phyloP scores from a whole-genome alignment of 164 flowering plant genomes.

The Amborella trichopoda region DNA sequence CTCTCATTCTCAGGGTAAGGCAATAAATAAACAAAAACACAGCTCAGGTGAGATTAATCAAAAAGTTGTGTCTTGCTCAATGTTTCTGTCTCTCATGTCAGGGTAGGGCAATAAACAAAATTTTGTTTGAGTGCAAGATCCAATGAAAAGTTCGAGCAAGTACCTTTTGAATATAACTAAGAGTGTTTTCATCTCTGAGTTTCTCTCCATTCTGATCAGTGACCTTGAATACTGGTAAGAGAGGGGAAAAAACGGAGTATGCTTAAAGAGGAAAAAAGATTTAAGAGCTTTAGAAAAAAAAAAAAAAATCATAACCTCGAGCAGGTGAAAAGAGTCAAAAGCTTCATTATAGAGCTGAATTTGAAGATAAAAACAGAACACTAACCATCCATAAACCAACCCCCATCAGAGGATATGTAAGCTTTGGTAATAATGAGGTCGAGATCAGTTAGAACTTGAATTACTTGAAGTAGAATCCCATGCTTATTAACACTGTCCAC shows the following conservation, averaged over 20 bases:
- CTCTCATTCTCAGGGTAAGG: no score
- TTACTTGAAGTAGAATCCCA: slow-evolving; percentile 72
- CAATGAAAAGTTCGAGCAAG: neutral
- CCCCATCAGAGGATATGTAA: slow-evolving; percentile 83
- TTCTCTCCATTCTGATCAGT: slow-evolving; percentile 47
- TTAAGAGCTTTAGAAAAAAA: neutral
- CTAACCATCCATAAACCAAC: slow-evolving; percentile 97
- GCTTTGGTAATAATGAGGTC: slow-evolving; percentile 69
- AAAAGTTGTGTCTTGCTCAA: no score
- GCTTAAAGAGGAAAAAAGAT: neutral
- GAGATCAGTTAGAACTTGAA: slow-evolving; percentile 79
- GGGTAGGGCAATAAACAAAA: no score
- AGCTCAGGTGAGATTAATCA: no score
- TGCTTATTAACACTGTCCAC: slow-evolving; percentile 77
- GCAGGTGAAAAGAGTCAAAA: neutral
- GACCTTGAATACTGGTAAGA: slow-evolving; percentile 52
- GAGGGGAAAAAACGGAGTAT: no score
- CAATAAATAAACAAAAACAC: no score
- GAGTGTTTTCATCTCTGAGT: slow-evolving; percentile 21
- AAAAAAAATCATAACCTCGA: neutral
- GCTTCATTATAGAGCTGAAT: neutral
- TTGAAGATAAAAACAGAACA: slow-evolving; percentile 1
- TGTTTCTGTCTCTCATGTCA: no score
- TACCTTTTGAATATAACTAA: slow-evolving; percentile 27
- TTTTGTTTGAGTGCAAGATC: no score